Conservation (phyloP, 108 stramenopile species). For the Cyclostephanos tholiformis region DNA sequence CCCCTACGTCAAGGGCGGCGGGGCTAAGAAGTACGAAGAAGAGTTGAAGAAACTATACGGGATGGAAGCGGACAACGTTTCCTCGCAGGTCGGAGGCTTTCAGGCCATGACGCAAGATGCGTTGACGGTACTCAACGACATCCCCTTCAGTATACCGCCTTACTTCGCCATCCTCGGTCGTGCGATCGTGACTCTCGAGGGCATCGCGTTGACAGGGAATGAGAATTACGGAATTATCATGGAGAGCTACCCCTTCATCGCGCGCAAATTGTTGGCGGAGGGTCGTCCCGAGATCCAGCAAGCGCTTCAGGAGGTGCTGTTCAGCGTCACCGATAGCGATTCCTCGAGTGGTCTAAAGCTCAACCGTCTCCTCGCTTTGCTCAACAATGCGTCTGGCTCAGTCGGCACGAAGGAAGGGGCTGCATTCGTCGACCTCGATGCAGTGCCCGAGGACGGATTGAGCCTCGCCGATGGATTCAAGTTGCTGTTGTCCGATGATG, state of each 20-base stretch:
- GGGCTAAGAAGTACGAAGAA: slow-evolving; percentile 88
- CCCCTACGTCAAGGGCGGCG: slow-evolving; percentile 91
- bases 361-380: slow-evolving; percentile 72
- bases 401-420: slow-evolving; percentile 71
- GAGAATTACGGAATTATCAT: slow-evolving; percentile 88
- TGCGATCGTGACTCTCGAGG: slow-evolving; percentile 91
- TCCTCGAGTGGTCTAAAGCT: slow-evolving; percentile 63
- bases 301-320: slow-evolving; percentile 86
- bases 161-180: slow-evolving; percentile 67
- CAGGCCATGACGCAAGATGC: slow-evolving; percentile 80
- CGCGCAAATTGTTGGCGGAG: slow-evolving; percentile 78
- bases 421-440: slow-evolving; percentile 88
- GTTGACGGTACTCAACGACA: slow-evolving; percentile 85
- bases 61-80: slow-evolving; percentile 74
- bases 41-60: slow-evolving; percentile 82
- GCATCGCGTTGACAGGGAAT: slow-evolving; percentile 85
- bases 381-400: slow-evolving; percentile 84
- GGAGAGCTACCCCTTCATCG: slow-evolving; percentile 90
- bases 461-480: slow-evolving; percentile 69
- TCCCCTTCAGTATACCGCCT: slow-evolving; percentile 88
- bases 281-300: slow-evolving; percentile 80
- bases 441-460: slow-evolving; percentile 79
- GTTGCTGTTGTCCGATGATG: slow-evolving; percentile 72
- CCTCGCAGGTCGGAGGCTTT: slow-evolving; percentile 82
- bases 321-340: slow-evolving; percentile 54